Evolutionary conservation across 2,329 filamentous ascomycete species (phyloP).

Genomic region (Incumbomyces delicatus): DNA sequence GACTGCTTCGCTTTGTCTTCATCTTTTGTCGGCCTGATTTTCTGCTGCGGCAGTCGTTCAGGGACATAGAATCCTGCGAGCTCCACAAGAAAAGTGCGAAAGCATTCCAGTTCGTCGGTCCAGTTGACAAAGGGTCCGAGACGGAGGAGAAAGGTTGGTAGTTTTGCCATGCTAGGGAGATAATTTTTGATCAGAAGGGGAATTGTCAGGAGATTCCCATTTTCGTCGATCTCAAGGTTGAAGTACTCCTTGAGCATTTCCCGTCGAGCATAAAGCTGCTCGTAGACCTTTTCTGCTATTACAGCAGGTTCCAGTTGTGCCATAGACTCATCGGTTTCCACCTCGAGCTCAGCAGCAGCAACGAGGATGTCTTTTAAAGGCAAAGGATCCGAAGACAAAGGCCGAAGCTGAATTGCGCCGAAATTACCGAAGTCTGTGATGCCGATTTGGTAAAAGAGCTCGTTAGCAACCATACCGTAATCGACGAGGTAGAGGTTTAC

Average conservation of each 20-base stretch:
- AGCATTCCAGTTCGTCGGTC: constrained; percentile 75
- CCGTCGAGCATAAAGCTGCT: constrained; percentile 62
- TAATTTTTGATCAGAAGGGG: constrained; percentile 86
- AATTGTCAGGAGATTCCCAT: constrained; percentile 67
- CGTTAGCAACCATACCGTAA: constrained; percentile 75
- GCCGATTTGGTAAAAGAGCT: constrained; percentile 93
- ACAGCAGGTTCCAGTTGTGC: constrained; percentile 38
- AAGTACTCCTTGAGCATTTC: constrained; percentile 95
- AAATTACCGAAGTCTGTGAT: constrained; percentile 96
- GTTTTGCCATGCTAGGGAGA: constrained; percentile 70
- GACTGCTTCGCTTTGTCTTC: neutral
- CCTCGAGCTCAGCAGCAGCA: constrained; percentile 64
- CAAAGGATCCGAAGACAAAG: constrained; percentile 45
- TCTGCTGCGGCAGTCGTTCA: constrained; percentile 59
- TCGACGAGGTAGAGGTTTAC: constrained; percentile 88
- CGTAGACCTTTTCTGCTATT: constrained; percentile 56
- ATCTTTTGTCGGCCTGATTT: constrained; percentile 24
- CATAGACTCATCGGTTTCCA: constrained; percentile 30
- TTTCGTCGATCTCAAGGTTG: constrained; percentile 66
- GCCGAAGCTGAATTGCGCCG: constrained; percentile 69
- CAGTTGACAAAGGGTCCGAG: constrained; percentile 85
- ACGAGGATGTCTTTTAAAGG: constrained; percentile 59
- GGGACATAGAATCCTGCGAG: constrained; percentile 85
- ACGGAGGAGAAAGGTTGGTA: constrained; percentile 77
- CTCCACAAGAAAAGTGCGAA: constrained; percentile 74